Evolutionary conservation across 345 rosid species (phyloP), one percentile per base, ranked within the genome.

Genomic region (Lepidium aucheri): DNA sequence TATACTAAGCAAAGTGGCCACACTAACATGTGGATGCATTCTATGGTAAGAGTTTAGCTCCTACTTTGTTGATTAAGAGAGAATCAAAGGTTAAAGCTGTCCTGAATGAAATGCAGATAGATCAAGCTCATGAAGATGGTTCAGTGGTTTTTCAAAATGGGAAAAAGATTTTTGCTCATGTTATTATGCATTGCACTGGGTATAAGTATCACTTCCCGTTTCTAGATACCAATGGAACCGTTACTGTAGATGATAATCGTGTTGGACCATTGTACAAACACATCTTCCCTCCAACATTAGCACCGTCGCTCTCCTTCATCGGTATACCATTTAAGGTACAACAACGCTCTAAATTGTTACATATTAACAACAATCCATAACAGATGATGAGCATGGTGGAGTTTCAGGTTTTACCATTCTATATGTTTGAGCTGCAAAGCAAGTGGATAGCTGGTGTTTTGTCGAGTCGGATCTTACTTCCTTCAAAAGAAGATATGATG

Each of bases 151-250:
- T 89, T 66, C 79, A 61, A 8, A 85, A 81, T 55, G 88, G 91
- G 72, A 76, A 64, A 54, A 63, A 45, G 11, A 53, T 81, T n/a
- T 20, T 8, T 2, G 89, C 84, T 7, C 78, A 87, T 76, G 70
- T 81, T 52, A 82, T 92, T 69, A 68, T 92, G 57, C 96, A 89
- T 61, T 84, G 93, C 82, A 89, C 93, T 0, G 95, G 91, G 89
- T 43, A 15, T 32, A 86, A 89, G 70, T 87, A 89, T 76, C 83
- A 82, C 69, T 85, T 86, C 62, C 95, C 96, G 16, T 91, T 89
- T 75, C 89, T 88, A 10, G 88, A 85, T 41, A 86, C 92, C 52
- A 71, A 76, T 38, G 95, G 87, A 68, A 57, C 57, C 60, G 89
- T 91, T 66, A 79, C 75, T 0, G 80, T 87, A 68, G 95, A 89